Conservation (phyloP, 805 yeast species). For the Grigorovia yakushimaensis region DNA sequence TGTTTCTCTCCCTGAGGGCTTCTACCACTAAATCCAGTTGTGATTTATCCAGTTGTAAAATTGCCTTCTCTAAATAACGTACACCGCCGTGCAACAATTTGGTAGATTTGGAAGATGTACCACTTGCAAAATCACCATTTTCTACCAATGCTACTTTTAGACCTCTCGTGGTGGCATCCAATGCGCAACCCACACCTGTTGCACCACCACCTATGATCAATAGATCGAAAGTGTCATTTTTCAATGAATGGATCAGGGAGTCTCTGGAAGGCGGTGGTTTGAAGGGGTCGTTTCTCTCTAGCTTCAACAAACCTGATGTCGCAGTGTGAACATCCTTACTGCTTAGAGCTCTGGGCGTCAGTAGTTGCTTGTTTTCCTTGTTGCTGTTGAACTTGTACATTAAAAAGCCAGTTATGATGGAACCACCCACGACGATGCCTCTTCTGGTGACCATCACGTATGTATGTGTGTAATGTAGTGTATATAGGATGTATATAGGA, state of each 20-base stretch:
- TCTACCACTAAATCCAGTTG: slow-evolving; percentile 84
- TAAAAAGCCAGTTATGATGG: neutral
- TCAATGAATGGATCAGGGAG: slow-evolving; percentile 36
- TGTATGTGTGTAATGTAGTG: too few relatives aligned
- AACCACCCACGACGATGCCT: neutral
- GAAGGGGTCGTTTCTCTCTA: neutral
- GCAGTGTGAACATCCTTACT: neutral
- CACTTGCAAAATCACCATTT: slow-evolving; percentile 81
- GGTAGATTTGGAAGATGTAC: slow-evolving; percentile 88
- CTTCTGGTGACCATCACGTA: neutral
- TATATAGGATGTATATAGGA: too few relatives aligned
- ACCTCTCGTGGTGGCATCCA: slow-evolving; percentile 87
- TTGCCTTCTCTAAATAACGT: slow-evolving; percentile 87
- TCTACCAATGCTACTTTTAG: slow-evolving; percentile 81
- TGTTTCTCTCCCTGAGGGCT: slow-evolving; percentile 79
- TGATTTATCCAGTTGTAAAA: slow-evolving; percentile 82
- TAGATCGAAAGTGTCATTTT: slow-evolving; percentile 47
- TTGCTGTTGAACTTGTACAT: neutral
- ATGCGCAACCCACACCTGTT: slow-evolving; percentile 85
- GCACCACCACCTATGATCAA: slow-evolving; percentile 94
- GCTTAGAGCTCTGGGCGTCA: neutral
- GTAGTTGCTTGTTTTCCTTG: neutral
- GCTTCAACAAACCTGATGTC: neutral
- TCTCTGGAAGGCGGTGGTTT: slow-evolving; percentile 38
- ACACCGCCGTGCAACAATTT: slow-evolving; percentile 98